Evolutionary conservation across 2,329 filamentous ascomycete genomes (phyloP).

Genomic region (Fusarium sp.): DNA sequence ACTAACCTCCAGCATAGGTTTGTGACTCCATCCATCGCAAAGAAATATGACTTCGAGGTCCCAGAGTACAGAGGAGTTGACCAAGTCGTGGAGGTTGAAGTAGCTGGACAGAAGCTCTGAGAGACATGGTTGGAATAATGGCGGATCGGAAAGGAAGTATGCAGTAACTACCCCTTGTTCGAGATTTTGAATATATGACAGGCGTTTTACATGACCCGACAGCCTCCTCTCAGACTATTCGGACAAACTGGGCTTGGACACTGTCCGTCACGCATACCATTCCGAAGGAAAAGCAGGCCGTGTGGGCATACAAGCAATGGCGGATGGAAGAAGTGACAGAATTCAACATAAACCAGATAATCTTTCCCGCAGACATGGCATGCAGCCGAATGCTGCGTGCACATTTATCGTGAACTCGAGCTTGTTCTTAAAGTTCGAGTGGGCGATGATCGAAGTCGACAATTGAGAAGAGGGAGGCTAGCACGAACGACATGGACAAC

Average conservation of each 20-base stretch:
- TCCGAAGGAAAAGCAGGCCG: slow-evolving; percentile 51
- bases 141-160: slow-evolving; percentile 7
- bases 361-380: slow-evolving; percentile 69
- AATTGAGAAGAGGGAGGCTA: slow-evolving; percentile 24
- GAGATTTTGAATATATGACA: slow-evolving; percentile 8
- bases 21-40: slow-evolving; percentile 77
- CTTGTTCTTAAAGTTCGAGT: slow-evolving; percentile 30
- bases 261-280: slow-evolving; percentile 61
- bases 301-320: slow-evolving; percentile 58
- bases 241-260: slow-evolving; percentile 69
- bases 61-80: slow-evolving; percentile 87
- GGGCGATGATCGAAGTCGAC: slow-evolving; percentile 20
- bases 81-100: slow-evolving; percentile 82
- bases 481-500: slow-evolving; percentile 39
- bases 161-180: slow-evolving; percentile 9
- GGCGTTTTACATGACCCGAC: slow-evolving; percentile 59
- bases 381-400: slow-evolving; percentile 64
- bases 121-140: neutral
- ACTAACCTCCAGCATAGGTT: slow-evolving; percentile 65
- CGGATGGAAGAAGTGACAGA: slow-evolving; percentile 62
- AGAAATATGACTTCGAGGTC: slow-evolving; percentile 86
- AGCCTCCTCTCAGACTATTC: slow-evolving; percentile 66
- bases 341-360: slow-evolving; percentile 67
- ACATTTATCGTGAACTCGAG: slow-evolving; percentile 61
- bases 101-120: slow-evolving; percentile 63